Evolutionary conservation across 2,329 filamentous ascomycete species (phyloP).

Genomic region (Rutstroemia sydowiana): DNA sequence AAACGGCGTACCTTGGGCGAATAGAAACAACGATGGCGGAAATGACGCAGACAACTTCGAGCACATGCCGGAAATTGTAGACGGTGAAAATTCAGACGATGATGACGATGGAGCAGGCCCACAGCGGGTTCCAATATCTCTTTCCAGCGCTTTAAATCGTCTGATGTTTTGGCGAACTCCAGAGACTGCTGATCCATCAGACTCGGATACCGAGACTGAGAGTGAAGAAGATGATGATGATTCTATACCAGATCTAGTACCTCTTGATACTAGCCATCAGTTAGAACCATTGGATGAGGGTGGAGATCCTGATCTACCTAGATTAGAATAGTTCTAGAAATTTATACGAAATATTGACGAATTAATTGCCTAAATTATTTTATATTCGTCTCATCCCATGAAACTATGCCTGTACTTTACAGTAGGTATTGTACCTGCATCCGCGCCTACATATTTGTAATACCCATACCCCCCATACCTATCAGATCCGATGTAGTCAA

Average conservation of each 20-base stretch:
- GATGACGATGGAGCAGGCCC: conserved; percentile 7
- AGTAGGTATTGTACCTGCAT: background rate
- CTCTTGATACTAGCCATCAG: too few relatives aligned
- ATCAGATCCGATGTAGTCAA: background rate
- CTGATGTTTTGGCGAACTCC: conserved; percentile 18
- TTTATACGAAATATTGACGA: background rate
- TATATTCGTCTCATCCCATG: background rate
- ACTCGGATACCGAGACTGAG: background rate
- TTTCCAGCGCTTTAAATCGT: conserved; percentile 13
- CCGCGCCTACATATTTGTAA: background rate
- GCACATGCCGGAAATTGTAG: too few relatives aligned
- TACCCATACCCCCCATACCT: background rate
- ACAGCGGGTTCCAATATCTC: conserved; percentile 8
- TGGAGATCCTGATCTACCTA: too few relatives aligned
- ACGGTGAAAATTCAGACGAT: background rate
- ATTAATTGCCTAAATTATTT: background rate
- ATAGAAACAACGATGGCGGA: background rate
- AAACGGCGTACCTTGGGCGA: background rate
- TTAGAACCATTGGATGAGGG: too few relatives aligned
- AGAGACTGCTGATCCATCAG: background rate
- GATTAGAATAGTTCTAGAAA: background rate
- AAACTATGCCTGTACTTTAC: background rate
- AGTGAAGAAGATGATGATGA: background rate
- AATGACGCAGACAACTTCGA: conserved; percentile 2
- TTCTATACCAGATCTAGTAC: too few relatives aligned